Evolutionary conservation across 345 rosid genomes (phyloP).

Genomic region (Brassica nigra): DNA sequence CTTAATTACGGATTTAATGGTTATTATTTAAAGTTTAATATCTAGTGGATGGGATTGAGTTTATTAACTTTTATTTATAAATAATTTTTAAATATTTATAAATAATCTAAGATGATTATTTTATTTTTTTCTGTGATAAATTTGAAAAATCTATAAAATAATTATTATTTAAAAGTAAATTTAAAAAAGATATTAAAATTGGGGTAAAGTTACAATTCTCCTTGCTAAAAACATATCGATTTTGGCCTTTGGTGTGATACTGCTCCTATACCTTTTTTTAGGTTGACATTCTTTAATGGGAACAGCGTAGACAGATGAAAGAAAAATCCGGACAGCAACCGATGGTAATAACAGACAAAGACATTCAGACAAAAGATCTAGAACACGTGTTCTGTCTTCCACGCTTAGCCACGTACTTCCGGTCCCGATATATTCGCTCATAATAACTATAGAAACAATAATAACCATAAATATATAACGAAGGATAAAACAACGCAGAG

Average conservation of each 20-base stretch:
- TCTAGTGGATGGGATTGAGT: too few relatives aligned
- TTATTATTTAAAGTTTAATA: too few relatives aligned
- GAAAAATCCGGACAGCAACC: not conserved
- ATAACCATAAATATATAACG: not conserved
- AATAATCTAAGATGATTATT: too few relatives aligned
- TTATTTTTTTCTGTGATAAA: too few relatives aligned
- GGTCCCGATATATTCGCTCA: not conserved
- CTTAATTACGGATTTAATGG: too few relatives aligned
- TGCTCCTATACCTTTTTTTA: not conserved
- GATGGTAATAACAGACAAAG: not conserved
- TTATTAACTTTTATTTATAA: too few relatives aligned
- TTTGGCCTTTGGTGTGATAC: not conserved
- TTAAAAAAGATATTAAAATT: too few relatives aligned
- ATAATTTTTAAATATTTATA: too few relatives aligned
- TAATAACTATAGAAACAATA: not conserved
- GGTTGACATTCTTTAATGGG: not conserved
- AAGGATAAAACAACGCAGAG: not conserved
- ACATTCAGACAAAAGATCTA: not conserved
- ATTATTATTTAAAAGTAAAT: too few relatives aligned
- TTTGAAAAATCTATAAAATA: too few relatives aligned
- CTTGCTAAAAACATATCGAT: not conserved
- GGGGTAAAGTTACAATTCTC: too few relatives aligned
- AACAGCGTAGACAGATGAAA: not conserved
- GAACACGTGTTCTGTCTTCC: slow-evolving; percentile 1
- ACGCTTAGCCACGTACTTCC: not conserved